Conservation (phyloP, 2,329 filamentous ascomycete species). For the Aspergillus felis region DNA sequence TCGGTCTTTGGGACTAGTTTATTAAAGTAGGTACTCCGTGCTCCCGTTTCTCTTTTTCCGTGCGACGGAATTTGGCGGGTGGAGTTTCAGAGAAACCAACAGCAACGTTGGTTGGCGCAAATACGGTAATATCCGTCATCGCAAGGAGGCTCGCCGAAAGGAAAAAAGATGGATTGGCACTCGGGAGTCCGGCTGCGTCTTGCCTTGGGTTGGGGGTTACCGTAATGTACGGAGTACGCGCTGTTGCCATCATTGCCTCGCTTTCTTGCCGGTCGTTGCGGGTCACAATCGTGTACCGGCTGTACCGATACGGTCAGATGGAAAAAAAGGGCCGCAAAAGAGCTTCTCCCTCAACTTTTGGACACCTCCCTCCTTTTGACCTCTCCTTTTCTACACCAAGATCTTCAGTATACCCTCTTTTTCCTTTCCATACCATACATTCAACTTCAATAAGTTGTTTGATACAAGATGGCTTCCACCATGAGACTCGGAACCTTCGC, state of each 20-base stretch:
- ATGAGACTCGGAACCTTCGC: conserved; percentile 76
- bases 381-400: conserved; percentile 33
- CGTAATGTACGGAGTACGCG: conserved; percentile 13
- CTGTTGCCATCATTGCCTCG: conserved; percentile 7
- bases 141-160: background rate
- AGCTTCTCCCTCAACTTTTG: conserved; percentile 25
- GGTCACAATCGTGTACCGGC: conserved; percentile 28
- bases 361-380: conserved; percentile 15
- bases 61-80: conserved; percentile 16
- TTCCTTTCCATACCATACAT: conserved; percentile 33
- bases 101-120: background rate
- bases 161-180: conserved; percentile 1
- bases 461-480: conserved; percentile 71
- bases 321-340: conserved; percentile 30
- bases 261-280: conserved; percentile 12
- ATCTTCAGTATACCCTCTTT: conserved; percentile 31
- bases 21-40: background rate
- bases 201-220: conserved; percentile 23
- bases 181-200: conserved; percentile 22
- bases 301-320: conserved; percentile 31
- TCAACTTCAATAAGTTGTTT: conserved; percentile 32
- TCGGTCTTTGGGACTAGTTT: background rate
- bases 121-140: background rate
- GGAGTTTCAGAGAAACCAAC: conserved; percentile 1
- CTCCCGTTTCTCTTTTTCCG: conserved; percentile 9